phyloP scores from a whole-genome alignment of 116 monocot genomes.

The Iris pallida region DNA sequence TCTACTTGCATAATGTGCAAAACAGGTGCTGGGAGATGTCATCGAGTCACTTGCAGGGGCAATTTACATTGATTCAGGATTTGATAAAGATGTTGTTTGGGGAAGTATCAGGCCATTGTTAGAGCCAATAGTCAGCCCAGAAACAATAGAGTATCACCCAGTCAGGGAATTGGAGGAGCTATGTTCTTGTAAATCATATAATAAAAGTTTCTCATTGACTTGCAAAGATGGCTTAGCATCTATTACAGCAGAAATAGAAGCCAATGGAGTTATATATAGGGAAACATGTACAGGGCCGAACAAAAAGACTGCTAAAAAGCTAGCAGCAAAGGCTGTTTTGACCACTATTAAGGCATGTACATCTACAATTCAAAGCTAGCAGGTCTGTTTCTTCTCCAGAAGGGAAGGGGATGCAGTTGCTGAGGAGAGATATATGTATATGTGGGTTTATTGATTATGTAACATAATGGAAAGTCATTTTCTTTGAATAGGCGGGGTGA shows the following conservation, averaged over 20 bases:
- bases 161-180: slow-evolving; percentile 46
- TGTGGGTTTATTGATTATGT: too few relatives aligned
- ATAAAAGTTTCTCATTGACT: background rate
- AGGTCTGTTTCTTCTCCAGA: background rate
- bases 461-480: too few relatives aligned
- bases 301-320: slow-evolving; percentile 35
- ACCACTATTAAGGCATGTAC: slow-evolving; percentile 21
- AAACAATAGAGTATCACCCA: slow-evolving; percentile 51
- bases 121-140: slow-evolving; percentile 57
- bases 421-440: too few relatives aligned
- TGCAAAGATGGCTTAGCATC: slow-evolving; percentile 17
- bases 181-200: slow-evolving; percentile 26
- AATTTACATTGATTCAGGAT: slow-evolving; percentile 51
- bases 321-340: slow-evolving; percentile 37
- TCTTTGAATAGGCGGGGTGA: too few relatives aligned
- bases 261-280: slow-evolving; percentile 8
- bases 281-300: slow-evolving; percentile 29
- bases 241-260: slow-evolving; percentile 27
- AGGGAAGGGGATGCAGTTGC: background rate
- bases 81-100: slow-evolving; percentile 50
- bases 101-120: slow-evolving; percentile 39
- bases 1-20: background rate
- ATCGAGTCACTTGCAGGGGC: slow-evolving; percentile 69
- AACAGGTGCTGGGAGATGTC: slow-evolving; percentile 65
- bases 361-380: background rate